These are phyloP conservation scores for Solanum rostratum DNA, from an alignment of 257 asterid species.

Conservation along the genomic window DNA sequence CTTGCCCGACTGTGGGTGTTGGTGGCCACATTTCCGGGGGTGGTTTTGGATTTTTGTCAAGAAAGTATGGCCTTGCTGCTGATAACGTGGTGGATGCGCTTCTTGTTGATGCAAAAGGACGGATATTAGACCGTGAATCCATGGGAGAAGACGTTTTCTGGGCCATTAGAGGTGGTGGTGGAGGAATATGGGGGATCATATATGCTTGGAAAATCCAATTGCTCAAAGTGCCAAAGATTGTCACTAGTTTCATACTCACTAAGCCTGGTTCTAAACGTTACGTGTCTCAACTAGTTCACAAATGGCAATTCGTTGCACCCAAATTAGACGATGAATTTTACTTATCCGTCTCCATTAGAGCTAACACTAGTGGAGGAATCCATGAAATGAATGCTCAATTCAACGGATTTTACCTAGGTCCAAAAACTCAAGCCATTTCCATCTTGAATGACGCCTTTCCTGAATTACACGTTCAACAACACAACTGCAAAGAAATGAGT, in stretches of 20 bases:
- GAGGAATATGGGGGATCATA: slow-evolving; percentile 56
- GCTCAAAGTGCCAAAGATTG: slow-evolving; percentile 21
- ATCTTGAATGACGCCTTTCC: slow-evolving; percentile 24
- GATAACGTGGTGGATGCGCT: slow-evolving; percentile 62
- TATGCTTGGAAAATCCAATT: slow-evolving; percentile 61
- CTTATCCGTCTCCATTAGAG: slow-evolving; percentile 45
- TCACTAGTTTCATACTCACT: slow-evolving; percentile 35
- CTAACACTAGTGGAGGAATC: slow-evolving; percentile 20
- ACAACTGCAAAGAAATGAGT: slow-evolving; percentile 45
- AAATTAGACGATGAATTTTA: slow-evolving; percentile 28
- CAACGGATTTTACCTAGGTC: slow-evolving; percentile 52
- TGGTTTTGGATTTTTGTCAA: slow-evolving; percentile 55
- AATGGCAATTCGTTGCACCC: slow-evolving; percentile 61
- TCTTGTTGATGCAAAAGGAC: slow-evolving; percentile 48
- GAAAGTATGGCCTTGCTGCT: slow-evolving; percentile 70
- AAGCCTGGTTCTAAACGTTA: slow-evolving; percentile 21
- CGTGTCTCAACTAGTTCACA: slow-evolving; percentile 21
- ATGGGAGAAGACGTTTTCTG: slow-evolving; percentile 88
- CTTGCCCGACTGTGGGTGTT: slow-evolving; percentile 75
- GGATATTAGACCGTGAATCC: slow-evolving; percentile 33
- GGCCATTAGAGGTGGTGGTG: slow-evolving; percentile 89
- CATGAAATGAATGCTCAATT: slow-evolving; percentile 44
- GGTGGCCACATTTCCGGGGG: slow-evolving; percentile 74
- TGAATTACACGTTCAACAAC: slow-evolving; percentile 19
- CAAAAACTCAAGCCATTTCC: slow-evolving; percentile 18